Evolutionary conservation across 2,329 filamentous ascomycete genomes (phyloP).

Genomic region (Ceratocystis papillata): DNA sequence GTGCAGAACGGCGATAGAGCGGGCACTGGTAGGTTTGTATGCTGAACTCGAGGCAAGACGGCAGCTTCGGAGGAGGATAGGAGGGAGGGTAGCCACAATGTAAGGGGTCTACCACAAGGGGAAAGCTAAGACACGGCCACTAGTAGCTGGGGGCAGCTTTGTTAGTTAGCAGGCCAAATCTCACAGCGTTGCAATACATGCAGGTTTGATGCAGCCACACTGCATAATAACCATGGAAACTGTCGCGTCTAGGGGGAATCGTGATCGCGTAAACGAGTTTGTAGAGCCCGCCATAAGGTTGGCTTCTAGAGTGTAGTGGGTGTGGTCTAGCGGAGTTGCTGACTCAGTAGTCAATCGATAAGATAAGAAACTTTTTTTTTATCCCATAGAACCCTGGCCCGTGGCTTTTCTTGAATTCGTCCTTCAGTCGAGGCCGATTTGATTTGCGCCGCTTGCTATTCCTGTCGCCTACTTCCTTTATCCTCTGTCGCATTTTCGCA

Average conservation of each 20-base stretch:
- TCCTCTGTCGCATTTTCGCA: not conserved
- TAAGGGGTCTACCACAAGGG: not conserved
- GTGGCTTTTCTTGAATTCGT: not conserved
- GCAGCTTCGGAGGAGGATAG: not conserved
- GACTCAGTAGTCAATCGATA: not conserved
- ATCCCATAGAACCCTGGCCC: not conserved
- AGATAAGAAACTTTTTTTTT: conserved; percentile 12
- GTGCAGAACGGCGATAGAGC: not conserved
- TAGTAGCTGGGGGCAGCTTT: not conserved
- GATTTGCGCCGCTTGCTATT: conserved; percentile 7
- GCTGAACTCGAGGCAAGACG: not conserved
- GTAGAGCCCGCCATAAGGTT: not conserved
- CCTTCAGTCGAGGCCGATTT: not conserved
- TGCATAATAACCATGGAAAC: conserved; percentile 10
- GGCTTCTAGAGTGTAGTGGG: not conserved
- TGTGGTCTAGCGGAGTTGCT: not conserved
- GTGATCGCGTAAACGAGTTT: not conserved
- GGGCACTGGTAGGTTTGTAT: not conserved
- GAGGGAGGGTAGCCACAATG: too few species aligned
- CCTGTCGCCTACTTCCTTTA: not conserved
- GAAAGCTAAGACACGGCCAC: not conserved
- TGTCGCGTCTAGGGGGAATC: not conserved
- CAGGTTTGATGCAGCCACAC: conserved; percentile 3
- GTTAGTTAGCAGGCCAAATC: not conserved
- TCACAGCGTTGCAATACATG: not conserved